phyloP scores from a whole-genome alignment of 805 yeast species.

The Wickerhamiella galacta region DNA sequence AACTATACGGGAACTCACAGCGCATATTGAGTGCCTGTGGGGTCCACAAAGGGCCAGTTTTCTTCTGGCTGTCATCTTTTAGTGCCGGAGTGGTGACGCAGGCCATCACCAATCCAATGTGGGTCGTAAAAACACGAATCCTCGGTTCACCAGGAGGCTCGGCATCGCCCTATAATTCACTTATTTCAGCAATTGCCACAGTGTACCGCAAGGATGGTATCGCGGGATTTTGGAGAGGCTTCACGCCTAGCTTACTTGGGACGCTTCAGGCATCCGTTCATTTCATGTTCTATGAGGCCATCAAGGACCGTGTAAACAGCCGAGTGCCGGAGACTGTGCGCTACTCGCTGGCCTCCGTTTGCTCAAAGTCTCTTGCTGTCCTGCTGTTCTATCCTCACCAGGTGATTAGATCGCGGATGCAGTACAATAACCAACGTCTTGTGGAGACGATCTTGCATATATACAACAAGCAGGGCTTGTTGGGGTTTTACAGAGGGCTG shows the following conservation, averaged over 20 bases:
- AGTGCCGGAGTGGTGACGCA: conserved; percentile 65
- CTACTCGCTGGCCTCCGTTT: conserved; percentile 48
- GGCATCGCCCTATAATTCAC: conserved; percentile 48
- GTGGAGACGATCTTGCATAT: conserved; percentile 25
- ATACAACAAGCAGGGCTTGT: conserved; percentile 34
- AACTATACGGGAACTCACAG: conserved; percentile 52
- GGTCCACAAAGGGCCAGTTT: conserved; percentile 1
- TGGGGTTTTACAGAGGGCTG: conserved; percentile 73
- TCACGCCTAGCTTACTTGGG: conserved; percentile 57
- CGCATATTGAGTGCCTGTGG: conserved; percentile 1
- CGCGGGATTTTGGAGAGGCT: conserved; percentile 52
- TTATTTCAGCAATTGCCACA: conserved; percentile 35
- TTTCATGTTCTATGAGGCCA: conserved; percentile 66
- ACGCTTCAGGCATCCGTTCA: conserved; percentile 85
- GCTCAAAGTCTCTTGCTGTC: conserved; percentile 54
- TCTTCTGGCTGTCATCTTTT: conserved; percentile 34
- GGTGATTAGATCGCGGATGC: conserved; percentile 61
- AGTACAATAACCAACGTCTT: conserved; percentile 24
- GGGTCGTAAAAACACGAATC: conserved; percentile 88
- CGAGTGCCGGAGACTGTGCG: conserved; percentile 27
- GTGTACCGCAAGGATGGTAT: conserved; percentile 42
- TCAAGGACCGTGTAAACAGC: conserved; percentile 31
- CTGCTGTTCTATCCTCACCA: conserved; percentile 68
- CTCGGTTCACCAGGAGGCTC: conserved; percentile 41
- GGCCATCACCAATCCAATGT: conserved; percentile 74